Base-by-base conservation (phyloP, 345 rosid genomes). In the Rhodamnia argentea region DNA sequence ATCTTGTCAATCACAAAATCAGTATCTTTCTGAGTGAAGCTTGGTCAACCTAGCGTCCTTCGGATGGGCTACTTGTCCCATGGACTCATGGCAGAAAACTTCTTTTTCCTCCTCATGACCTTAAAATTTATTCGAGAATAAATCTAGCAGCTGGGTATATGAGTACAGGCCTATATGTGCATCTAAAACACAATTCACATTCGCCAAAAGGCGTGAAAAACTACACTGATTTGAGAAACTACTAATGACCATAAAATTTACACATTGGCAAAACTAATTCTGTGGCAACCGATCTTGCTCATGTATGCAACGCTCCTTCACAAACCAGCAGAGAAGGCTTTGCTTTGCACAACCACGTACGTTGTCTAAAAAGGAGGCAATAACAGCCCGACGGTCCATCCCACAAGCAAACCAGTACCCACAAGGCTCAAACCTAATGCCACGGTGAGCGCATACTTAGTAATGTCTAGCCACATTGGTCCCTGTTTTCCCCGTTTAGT, bases 311-410 rank as follows among this genome's bases (percentile, higher is more conserved):
- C 18, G 9, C 24, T 26, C 53, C 56, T 37, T 84, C 40, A 40
- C n/a, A 55, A 83, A 32, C 51, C 84, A 54, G 62, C 84, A 37
- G 62, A 10, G 52, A 18, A 13, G 53, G 87, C 42, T 70, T 70
- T 18, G 75, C 37, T 20, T 70, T 11, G 47, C 14, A 24, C 81
- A 70, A 11, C 81, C 26, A 9, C 7, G 13, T 10, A 10, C 14
- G 18, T n/a, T 75, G 44, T 51, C 55, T 84, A 91, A 93, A 81
- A 93, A 93, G 44, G 44, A 42, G 44, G 44, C 44, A 42, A 51
- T 93, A 97, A 89, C 97, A 98, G 96, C 18, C 99, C 99, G 15
- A 93, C 93, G 2, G 99, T 96, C 99, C 99, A 97, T 86, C 99
- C 98, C 42, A 96, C 90, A 12, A 97, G 91, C 91, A 97, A 91